Conservation (phyloP, 176 grass and related monocot genomes). For the Stipa capillata region DNA sequence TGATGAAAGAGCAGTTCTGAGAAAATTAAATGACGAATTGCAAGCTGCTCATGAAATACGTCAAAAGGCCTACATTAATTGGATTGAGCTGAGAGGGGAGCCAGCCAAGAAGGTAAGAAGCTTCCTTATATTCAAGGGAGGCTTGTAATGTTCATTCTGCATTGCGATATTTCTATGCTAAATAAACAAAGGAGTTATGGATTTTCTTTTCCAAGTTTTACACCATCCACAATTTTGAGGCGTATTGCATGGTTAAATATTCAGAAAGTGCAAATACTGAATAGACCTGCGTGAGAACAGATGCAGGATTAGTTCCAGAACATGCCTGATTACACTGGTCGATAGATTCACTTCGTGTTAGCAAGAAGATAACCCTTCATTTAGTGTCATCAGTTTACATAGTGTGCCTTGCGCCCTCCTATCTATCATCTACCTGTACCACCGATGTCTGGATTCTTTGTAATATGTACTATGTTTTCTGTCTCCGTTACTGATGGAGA, state of each 20-base stretch:
- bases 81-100: constrained; percentile 48
- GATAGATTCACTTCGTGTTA: not conserved
- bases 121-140: constrained; percentile 6
- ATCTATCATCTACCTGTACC: not conserved
- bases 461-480: constrained; percentile 9
- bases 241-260: not conserved
- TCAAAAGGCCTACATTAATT: constrained; percentile 59
- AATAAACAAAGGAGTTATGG: not conserved
- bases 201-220: not conserved
- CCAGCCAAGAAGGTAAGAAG: constrained; percentile 53
- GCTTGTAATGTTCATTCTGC: constrained; percentile 17
- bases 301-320: constrained; percentile 4
- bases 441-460: not conserved
- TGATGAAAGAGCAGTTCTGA: constrained; percentile 33
- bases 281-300: not conserved
- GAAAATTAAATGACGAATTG: constrained; percentile 51
- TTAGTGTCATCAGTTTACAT: not conserved
- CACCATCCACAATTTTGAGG: not conserved
- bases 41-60: constrained; percentile 57
- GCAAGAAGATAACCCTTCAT: not conserved
- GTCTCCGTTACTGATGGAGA: not conserved
- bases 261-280: not conserved
- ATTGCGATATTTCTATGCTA: not conserved
- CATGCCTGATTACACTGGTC: not conserved
- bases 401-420: not conserved